Percentiles rank a stretch among this genome's conserved stretches.
Evolutionary conservation across 2,329 filamentous ascomycete species (phyloP).

Genomic region (Hymenoscyphus albidus): DNA sequence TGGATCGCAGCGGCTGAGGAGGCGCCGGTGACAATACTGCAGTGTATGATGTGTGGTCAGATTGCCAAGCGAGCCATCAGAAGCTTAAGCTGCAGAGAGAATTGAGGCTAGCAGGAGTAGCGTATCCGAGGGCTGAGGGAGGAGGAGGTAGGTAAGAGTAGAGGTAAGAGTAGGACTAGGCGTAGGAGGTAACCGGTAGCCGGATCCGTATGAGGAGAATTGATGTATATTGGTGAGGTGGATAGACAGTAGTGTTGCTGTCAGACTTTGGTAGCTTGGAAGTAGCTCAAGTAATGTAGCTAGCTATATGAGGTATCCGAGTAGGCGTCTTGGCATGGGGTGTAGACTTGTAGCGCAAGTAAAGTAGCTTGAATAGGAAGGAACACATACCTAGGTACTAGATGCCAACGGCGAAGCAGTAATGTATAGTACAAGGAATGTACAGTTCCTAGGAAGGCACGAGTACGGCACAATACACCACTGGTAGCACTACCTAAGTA

Average conservation of each 20-base stretch:
- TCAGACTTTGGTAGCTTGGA: background rate
- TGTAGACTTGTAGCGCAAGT: background rate
- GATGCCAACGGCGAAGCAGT: background rate
- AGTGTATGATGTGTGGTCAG: background rate
- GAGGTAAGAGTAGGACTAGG: too few species aligned
- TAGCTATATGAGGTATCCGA: background rate
- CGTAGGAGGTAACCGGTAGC: too few species aligned
- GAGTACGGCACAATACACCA: too few species aligned
- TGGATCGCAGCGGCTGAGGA: slow-evolving; percentile 1
- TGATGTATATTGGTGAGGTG: too few species aligned
- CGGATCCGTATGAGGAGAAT: too few species aligned
- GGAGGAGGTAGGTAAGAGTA: too few species aligned
- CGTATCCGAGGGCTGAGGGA: too few species aligned
- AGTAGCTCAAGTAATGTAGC: background rate
- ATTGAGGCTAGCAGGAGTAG: background rate
- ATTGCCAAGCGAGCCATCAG: background rate
- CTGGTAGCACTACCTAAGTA: too few species aligned
- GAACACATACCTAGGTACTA: background rate
- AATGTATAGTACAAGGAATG: background rate
- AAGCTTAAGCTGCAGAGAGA: background rate
- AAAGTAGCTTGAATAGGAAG: background rate
- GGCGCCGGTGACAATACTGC: background rate
- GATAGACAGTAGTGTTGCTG: background rate
- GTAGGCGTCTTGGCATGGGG: background rate
- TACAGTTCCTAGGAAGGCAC: too few species aligned